Evolutionary conservation across 805 yeast species (phyloP).

Genomic region (Yarrowia sp.): DNA sequence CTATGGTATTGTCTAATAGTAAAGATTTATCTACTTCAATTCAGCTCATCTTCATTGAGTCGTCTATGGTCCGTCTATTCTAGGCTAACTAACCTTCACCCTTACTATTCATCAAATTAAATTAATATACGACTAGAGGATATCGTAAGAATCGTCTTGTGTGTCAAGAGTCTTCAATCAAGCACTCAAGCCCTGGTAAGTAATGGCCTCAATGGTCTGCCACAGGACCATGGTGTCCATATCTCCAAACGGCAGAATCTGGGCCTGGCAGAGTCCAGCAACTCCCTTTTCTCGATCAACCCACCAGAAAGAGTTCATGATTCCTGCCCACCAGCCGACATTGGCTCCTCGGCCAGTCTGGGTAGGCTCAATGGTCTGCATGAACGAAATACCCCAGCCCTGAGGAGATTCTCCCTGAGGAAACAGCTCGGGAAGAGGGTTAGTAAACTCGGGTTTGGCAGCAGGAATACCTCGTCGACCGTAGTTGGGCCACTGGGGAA

Average conservation of each 20-base stretch:
- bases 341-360: constrained; percentile 41
- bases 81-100: too few relatives aligned
- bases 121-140: too few relatives aligned
- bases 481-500: constrained; percentile 36
- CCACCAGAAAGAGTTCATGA: constrained; percentile 44
- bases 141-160: too few relatives aligned
- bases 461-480: constrained; percentile 28
- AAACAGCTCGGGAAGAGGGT: constrained; percentile 24
- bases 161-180: too few relatives aligned
- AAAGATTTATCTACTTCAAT: too few relatives aligned
- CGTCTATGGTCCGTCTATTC: too few relatives aligned
- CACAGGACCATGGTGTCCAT: background rate
- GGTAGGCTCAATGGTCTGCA: constrained; percentile 31
- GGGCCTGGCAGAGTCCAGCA: constrained; percentile 39
- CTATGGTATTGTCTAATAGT: too few relatives aligned
- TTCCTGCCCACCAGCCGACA: constrained; percentile 44
- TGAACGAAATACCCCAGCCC: constrained; percentile 39
- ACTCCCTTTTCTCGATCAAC: constrained; percentile 41
- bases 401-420: constrained; percentile 33
- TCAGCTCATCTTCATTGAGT: too few relatives aligned
- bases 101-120: too few relatives aligned
- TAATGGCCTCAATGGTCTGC: constrained; percentile 15
- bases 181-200: background rate
- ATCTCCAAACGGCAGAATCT: constrained; percentile 42
- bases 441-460: constrained; percentile 24